Evolutionary conservation across 305 asterid species (phyloP).

Genomic region (Solanum hybrid): DNA sequence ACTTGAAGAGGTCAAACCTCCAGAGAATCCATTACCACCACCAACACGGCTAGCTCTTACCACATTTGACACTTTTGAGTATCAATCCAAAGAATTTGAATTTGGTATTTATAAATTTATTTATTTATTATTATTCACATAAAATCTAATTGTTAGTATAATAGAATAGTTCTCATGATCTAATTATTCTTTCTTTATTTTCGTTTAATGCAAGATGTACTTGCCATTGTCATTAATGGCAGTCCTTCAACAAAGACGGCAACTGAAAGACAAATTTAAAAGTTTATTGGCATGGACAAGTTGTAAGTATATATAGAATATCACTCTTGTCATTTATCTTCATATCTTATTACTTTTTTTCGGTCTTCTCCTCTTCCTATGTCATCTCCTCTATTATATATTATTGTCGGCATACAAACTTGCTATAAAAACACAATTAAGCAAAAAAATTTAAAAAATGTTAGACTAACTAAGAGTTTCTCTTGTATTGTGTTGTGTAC

Average conservation of each 20-base stretch:
- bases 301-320: too few species aligned
- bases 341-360: background rate
- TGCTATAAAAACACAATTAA: too few species aligned
- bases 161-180: background rate
- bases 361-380: too few species aligned
- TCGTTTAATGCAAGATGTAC: background rate
- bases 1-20: background rate
- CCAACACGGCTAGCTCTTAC: background rate
- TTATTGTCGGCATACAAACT: too few species aligned
- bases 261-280: background rate
- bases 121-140: too few species aligned
- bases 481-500: too few species aligned
- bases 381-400: too few species aligned
- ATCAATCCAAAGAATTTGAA: background rate
- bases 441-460: too few species aligned
- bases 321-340: background rate
- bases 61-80: background rate
- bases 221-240: background rate
- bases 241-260: background rate
- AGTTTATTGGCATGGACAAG: background rate
- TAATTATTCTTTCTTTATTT: background rate
- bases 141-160: background rate
- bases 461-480: too few species aligned
- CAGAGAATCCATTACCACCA: background rate
- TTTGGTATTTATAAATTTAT: background rate